Base-by-base conservation (phyloP, 495 filamentous ascomycete species). In the Daldinia bambusicola region DNA sequence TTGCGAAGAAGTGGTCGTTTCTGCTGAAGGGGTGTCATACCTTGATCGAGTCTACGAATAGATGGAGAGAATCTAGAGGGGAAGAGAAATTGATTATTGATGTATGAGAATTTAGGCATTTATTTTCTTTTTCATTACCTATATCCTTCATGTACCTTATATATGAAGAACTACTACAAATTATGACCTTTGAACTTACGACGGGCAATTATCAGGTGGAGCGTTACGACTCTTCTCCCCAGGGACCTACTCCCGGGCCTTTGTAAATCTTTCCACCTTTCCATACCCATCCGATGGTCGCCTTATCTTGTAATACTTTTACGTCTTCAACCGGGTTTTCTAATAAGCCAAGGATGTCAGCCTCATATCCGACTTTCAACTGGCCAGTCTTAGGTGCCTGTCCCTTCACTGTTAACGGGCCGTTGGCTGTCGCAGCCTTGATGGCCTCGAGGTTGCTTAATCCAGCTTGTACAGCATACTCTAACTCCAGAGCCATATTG, bases 381-480 rank as follows among this genome's bases (percentile, higher is more conserved):
- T 85, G 83, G 1, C 84, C 83, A n/a, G 79, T 80, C 72, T 77
- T 77, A 2, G 81, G 82, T 20, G 84, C 83, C 68, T 83, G 79
- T 0, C 71, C 66, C 6, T 80, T 82, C 18, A 85, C 66, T 1
- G 76, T 85, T 45, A 81, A 60, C 48, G 83, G 82, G 6, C 80
- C 80, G 40, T 80, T 86, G 5, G 84, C 84, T 12, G 85, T 87
- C 40, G 82, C 83, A 5, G 84, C 82, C 63, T 86, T 82, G 63
- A 87, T 85, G 12, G 85, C 85, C 48, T 84, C 75, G n/a, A 87
- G 70, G 2, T 79, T 81, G 40, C 77, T 84, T 80, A 87, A 76
- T 0, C 84, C 84, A 10, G 81, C 82, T 61, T 84, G 74, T 31
- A 86, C 82, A 10, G 85, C 84, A 53, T 80, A 82, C 7, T 79